Base-by-base conservation (phyloP, 495 filamentous ascomycete species). In the Parmelia sp. region DNA sequence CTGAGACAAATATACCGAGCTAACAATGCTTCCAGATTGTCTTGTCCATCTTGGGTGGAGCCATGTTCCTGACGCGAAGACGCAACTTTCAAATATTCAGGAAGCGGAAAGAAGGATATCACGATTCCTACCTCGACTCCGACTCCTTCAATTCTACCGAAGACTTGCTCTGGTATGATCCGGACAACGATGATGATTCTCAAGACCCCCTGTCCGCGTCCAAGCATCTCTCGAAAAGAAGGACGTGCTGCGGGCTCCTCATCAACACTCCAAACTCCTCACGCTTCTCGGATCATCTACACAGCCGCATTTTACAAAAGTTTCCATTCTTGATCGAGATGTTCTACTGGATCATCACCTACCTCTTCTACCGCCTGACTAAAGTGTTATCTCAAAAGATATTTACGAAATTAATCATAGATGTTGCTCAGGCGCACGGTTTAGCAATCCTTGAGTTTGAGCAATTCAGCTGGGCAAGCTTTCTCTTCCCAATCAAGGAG, bases 311-410 rank as follows among this genome's bases (percentile, higher is more conserved):
- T 44, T 62, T 79, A 42, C 74, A 77, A 65, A 78, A 77, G 57
- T 74, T 77, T 58, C 77, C 77, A 60, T 91, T 70, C 75, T 77
- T 70, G 81, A 85, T 72, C 74, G 88, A 74, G 83, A 90, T 76
- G 84, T 88, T 73, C 74, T 96, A 67, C 81, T 96, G 63, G 90
- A 87, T 57, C 73, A 81, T 68, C 77, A 88, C 86, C 57, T 88
- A 87, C 70, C 81, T 81, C 67, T 84, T 89, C 73, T 86, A 88
- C 72, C 77, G 77, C 56, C 69, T 78, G 53, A 85, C 87, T 39
- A 84, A 85, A 60, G 75, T 86, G 57, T 74, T 83, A n/a, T 79
- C 86, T 21, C 79, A 84, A 64, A 71, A 76, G 19, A 77, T 82
- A 42, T 84, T 86, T 74, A 82, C 74, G 53, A 78, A 83, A 56